A percentile compares a stretch with the other conserved stretches of the same genome.
Evolutionary conservation across 2,329 filamentous ascomycete species (phyloP).

Genomic region (Leptosphaerulina australis): DNA sequence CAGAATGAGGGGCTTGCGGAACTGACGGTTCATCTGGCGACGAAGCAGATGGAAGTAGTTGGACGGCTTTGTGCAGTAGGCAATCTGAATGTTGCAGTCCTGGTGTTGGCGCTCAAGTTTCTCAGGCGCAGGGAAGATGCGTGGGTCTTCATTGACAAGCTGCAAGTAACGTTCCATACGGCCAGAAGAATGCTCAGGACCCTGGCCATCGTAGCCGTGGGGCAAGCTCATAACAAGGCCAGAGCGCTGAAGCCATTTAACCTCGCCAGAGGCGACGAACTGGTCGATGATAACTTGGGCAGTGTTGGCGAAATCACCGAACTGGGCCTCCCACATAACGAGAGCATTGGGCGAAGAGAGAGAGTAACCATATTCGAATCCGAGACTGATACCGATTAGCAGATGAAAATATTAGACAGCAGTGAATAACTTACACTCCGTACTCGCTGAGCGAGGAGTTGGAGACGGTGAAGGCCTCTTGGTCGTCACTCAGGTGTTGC

Average conservation of each 20-base stretch:
- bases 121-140: conserved; percentile 84
- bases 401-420: background rate
- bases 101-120: conserved; percentile 97
- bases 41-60: conserved; percentile 97
- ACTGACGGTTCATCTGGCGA: conserved; percentile 98
- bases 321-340: conserved; percentile 99
- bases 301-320: conserved; percentile 99
- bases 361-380: conserved; percentile 99
- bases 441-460: conserved; percentile 88
- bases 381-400: conserved; percentile 65
- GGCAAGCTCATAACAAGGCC: conserved; percentile 95
- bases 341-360: conserved; percentile 94
- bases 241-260: conserved; percentile 98
- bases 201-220: conserved; percentile 97
- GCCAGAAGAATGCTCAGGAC: conserved; percentile 96
- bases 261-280: conserved; percentile 96
- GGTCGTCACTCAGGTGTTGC: conserved; percentile 85
- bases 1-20: conserved; percentile 95
- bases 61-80: conserved; percentile 92
- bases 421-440: conserved; percentile 60
- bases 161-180: conserved; percentile 97
- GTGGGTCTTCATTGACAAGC: conserved; percentile 95
- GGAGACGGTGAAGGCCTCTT: conserved; percentile 93
- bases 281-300: conserved; percentile 99
- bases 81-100: conserved; percentile 99